Conservation (phyloP, 495 filamentous ascomycete genomes). For the Tuber borchii region DNA sequence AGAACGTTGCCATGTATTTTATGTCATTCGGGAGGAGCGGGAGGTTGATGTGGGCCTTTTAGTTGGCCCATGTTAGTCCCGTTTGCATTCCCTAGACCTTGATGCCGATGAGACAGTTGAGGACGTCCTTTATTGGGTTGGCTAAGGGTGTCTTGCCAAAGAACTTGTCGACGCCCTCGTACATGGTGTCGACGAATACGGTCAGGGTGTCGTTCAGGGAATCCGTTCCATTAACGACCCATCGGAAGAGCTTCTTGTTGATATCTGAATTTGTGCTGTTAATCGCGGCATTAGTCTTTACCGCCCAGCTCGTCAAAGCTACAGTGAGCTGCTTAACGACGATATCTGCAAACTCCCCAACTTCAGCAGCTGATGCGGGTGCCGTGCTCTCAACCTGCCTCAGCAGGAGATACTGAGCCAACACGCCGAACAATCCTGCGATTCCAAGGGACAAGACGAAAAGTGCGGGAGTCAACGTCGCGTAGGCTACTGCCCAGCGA, state of each 20-base stretch:
- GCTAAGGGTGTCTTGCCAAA: constrained; percentile 62
- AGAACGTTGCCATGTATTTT: too few species aligned
- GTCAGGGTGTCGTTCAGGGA: constrained; percentile 83
- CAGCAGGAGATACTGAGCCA: constrained; percentile 78
- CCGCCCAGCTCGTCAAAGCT: constrained; percentile 70
- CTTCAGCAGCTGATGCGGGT: constrained; percentile 65
- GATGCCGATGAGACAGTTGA: constrained; percentile 68
- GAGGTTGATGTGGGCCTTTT: constrained; percentile 76
- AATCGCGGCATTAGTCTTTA: constrained; percentile 68
- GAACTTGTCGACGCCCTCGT: constrained; percentile 60
- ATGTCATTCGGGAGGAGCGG: constrained; percentile 68
- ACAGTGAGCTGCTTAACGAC: constrained; percentile 66
- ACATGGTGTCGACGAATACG: constrained; percentile 67
- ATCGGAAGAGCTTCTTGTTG: constrained; percentile 78
- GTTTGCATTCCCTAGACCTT: constrained; percentile 70
- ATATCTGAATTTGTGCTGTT: constrained; percentile 60
- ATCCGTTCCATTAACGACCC: constrained; percentile 73
- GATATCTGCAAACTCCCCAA: constrained; percentile 73
- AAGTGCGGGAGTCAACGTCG: constrained; percentile 73
- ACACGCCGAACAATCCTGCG: constrained; percentile 74
- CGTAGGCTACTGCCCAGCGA: constrained; percentile 82
- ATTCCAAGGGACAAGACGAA: constrained; percentile 80
- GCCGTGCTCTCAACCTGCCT: constrained; percentile 64
- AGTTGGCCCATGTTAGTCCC: constrained; percentile 80
- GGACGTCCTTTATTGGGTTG: constrained; percentile 60